Conservation (phyloP, 192 early-diverging fungal species). For the Coemansia reversa region DNA sequence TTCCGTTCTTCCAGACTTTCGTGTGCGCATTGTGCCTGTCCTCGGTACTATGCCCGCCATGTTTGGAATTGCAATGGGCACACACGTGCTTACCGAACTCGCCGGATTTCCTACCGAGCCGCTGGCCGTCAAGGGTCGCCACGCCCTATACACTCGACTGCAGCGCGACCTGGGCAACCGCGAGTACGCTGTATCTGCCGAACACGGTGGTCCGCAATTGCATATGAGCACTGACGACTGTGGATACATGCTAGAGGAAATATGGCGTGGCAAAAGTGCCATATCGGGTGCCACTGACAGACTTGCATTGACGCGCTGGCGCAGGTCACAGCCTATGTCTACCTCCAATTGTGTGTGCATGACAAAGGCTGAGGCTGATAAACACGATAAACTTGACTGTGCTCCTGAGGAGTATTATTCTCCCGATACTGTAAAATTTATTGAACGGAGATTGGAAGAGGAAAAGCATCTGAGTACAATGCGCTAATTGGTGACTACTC, state of each 20-base stretch:
- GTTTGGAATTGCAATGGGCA: constrained; percentile 92
- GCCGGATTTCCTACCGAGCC: constrained; percentile 69
- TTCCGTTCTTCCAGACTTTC: constrained; percentile 89
- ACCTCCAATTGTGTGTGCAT: constrained; percentile 81
- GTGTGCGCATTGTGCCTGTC: constrained; percentile 81
- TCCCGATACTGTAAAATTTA: constrained; percentile 26
- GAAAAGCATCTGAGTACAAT: constrained; percentile 38
- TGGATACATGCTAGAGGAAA: constrained; percentile 87
- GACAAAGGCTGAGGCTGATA: constrained; percentile 75
- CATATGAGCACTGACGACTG: constrained; percentile 62
- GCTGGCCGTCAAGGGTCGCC: constrained; percentile 70
- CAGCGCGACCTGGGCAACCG: constrained; percentile 70
- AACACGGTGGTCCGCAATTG: constrained; percentile 32
- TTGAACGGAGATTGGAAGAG: constrained; percentile 38
- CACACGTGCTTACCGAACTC: constrained; percentile 73
- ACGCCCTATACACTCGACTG: constrained; percentile 69
- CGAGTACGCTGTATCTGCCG: constrained; percentile 35
- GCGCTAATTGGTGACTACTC: constrained; percentile 16
- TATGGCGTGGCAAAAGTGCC: constrained; percentile 79
- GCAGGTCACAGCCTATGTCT: constrained; percentile 61
- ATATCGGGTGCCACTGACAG: constrained; percentile 74
- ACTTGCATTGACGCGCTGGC: constrained; percentile 77
- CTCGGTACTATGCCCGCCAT: constrained; percentile 90
- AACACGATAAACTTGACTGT: constrained; percentile 39
- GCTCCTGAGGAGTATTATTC: constrained; percentile 41